A percentile compares a stretch with the other conserved stretches of the same genome.
phyloP scores from a whole-genome alignment of 257 asterid genomes.

The Voacanga thouarsii region DNA sequence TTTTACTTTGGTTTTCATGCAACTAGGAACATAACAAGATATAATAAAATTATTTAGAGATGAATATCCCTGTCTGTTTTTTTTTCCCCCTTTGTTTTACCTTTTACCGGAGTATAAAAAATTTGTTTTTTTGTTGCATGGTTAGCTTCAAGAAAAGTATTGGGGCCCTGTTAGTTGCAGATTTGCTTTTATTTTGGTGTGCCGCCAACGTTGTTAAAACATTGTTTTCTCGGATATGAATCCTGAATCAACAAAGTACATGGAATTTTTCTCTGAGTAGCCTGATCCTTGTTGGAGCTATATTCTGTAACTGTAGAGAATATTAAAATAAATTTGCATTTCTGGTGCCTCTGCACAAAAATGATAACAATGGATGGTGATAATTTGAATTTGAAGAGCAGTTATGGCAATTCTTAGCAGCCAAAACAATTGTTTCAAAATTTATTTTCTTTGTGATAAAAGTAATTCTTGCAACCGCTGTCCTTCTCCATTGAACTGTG shows the following conservation, averaged over 20 bases:
- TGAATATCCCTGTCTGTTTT: not conserved
- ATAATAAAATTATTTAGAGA: not conserved
- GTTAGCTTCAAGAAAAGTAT: slow-evolving; percentile 4
- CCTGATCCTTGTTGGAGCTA: not conserved
- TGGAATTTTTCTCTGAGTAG: not conserved
- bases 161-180: slow-evolving; percentile 1
- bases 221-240: not conserved
- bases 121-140: not conserved
- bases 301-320: not conserved
- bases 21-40: not conserved
- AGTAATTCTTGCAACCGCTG: not conserved
- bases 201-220: not conserved
- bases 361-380: not conserved
- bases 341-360: not conserved
- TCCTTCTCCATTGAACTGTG: not conserved
- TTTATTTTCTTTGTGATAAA: not conserved
- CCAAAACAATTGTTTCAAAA: not conserved
- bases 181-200: not conserved
- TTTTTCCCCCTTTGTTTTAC: not conserved
- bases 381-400: not conserved
- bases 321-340: not conserved
- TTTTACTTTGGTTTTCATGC: not conserved
- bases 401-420: not conserved
- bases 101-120: not conserved
- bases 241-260: not conserved